Evolutionary conservation across 768 basidiomycete genomes (phyloP), one percentile per base, ranked within the genome.

Genomic region (Kwoniella mangroviensis): DNA sequence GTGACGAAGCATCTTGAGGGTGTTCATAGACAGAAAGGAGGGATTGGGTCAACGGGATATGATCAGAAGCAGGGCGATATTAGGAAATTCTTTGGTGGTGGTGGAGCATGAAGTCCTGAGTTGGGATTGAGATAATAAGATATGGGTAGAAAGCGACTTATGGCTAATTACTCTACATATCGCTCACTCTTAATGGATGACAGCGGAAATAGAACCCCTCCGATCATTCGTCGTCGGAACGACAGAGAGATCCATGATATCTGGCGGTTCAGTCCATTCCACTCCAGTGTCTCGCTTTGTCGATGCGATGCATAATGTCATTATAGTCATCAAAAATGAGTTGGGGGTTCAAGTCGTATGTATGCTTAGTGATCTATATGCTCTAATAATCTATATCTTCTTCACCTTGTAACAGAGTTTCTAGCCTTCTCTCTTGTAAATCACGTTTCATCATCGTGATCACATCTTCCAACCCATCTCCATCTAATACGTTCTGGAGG

Each of bases 81-180:
- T 56, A 87, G 91, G 22, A 85, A 86, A 2, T 93, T 92, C 85
- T 91, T 93, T 71, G 92, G 93, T 83, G 93, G 92, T 12, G 93
- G 80, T 17, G 79, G 63, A 56, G 42, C 34, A 34, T 22, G 28
- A 34, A 34, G 6, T 5, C 3, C 34, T 34, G 34, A 45, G 54
- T 4, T 57, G 28, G 63, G 13, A 13, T n/a, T 15, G n/a, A n/a
- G 41, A 34, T 34, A 34, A 34, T 34, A 34, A 34, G 34, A 7
- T 34, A 34, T 34, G 34, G 34, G 34, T 34, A 34, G 34, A 34
- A 34, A 34, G 34, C 28, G 28, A 28, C 4, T 28, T 34, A 34
- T 34, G 34, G 6, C 9, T 34, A 34, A 34, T 34, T 34, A 34
- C 34, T 34, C 34, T 34, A 34, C 34, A 34, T 34, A 34, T 34